Percentiles rank a stretch among this genome's conserved stretches.
Evolutionary conservation across 768 basidiomycete species (phyloP).

Genomic region (Strobilomyces dryophilus): DNA sequence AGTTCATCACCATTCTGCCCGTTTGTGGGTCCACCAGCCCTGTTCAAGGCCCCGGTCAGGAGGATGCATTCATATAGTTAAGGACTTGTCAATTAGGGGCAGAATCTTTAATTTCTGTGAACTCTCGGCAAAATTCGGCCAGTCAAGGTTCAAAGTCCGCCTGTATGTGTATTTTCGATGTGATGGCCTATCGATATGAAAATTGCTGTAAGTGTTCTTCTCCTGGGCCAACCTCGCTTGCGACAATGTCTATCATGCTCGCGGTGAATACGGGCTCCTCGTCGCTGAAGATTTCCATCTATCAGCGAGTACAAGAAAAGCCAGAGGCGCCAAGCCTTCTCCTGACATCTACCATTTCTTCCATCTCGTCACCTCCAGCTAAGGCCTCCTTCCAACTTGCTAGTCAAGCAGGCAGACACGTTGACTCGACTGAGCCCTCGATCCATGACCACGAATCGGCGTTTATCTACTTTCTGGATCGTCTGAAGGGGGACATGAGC

Average conservation of each 20-base stretch:
- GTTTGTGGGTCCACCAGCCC: too few species aligned
- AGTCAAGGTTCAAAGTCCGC: too few species aligned
- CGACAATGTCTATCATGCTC: conserved; percentile 52
- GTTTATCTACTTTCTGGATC: conserved; percentile 55
- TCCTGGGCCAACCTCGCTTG: too few species aligned
- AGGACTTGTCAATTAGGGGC: too few species aligned
- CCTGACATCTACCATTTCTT: conserved; percentile 50
- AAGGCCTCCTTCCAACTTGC: conserved; percentile 42
- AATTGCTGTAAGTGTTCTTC: too few species aligned
- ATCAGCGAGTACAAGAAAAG: conserved; percentile 28
- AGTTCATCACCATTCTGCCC: too few species aligned
- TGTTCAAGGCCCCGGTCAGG: too few species aligned
- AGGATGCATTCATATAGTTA: too few species aligned
- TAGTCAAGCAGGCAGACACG: conserved; percentile 5
- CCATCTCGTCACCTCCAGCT: conserved; percentile 53
- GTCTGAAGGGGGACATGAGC: conserved; percentile 38
- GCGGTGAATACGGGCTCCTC: conserved; percentile 81
- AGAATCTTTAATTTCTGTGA: too few species aligned
- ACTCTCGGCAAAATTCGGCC: too few species aligned
- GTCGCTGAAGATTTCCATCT: conserved; percentile 81
- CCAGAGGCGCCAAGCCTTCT: conserved; percentile 40
- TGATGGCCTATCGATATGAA: too few species aligned
- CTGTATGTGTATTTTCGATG: too few species aligned
- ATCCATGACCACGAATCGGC: conserved; percentile 60
- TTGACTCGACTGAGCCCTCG: conserved; percentile 27